Evolutionary conservation across 192 early-diverging fungal genomes (phyloP).

Genomic region (Entophlyctis luteolus): DNA sequence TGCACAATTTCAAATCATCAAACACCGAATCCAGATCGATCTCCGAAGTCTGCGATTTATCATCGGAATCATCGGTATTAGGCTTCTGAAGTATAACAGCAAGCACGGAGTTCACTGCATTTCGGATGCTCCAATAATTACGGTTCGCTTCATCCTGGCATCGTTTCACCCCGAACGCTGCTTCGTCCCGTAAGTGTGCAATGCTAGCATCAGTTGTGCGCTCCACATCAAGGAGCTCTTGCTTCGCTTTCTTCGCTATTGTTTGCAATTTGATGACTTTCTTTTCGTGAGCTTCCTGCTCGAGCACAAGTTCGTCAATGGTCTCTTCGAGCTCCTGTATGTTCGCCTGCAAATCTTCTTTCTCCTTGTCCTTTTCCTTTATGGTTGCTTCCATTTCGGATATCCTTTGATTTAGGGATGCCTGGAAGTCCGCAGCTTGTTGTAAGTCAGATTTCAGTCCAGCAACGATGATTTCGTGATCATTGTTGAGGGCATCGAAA

Average conservation of each 20-base stretch:
- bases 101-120: conserved; percentile 2
- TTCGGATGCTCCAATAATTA: conserved; percentile 3
- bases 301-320: conserved; percentile 25
- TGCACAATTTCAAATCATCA: conserved; percentile 12
- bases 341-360: conserved; percentile 15
- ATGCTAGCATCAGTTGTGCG: conserved; percentile 25
- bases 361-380: conserved; percentile 13
- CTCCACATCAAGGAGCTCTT: conserved; percentile 15
- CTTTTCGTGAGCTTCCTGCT: conserved; percentile 20
- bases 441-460: background rate
- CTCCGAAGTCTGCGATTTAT: background rate
- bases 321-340: conserved; percentile 21
- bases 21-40: conserved; percentile 13
- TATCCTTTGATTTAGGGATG: background rate
- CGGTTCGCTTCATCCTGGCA: conserved; percentile 18
- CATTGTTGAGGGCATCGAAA: conserved; percentile 22
- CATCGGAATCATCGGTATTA: background rate
- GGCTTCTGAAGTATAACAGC: conserved; percentile 3
- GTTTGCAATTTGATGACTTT: conserved; percentile 22
- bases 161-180: conserved; percentile 16
- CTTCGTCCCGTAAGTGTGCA: conserved; percentile 15
- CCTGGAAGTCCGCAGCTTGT: background rate
- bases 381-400: background rate
- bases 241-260: conserved; percentile 14
- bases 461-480: conserved; percentile 6